These are phyloP conservation scores for Chytriomyces sp. DNA, from an alignment of 192 early-diverging fungal species.

Conservation along the genomic window DNA sequence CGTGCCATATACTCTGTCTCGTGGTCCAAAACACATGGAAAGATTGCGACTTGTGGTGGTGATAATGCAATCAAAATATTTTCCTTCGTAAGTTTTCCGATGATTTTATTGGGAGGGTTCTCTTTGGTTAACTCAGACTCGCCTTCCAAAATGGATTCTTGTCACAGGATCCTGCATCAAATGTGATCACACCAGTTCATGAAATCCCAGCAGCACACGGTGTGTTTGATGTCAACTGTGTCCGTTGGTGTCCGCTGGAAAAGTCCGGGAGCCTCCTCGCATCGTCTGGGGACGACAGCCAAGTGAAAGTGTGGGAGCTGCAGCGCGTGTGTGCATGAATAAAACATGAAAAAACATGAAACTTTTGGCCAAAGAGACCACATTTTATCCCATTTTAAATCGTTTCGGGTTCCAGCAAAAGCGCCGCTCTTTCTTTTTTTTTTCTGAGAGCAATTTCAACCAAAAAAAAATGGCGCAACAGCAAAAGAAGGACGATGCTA, in stretches of 20 bases:
- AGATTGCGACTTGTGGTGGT: slow-evolving; percentile 80
- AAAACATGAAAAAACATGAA: no score
- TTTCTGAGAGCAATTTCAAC: no score
- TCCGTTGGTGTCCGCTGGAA: slow-evolving; percentile 77
- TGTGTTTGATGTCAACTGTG: slow-evolving; percentile 87
- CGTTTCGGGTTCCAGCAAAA: no score
- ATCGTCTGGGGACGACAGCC: slow-evolving; percentile 90
- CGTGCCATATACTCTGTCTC: slow-evolving; percentile 92
- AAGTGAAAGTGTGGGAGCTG: slow-evolving; percentile 79
- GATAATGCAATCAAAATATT: slow-evolving; percentile 71
- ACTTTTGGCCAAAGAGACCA: no score
- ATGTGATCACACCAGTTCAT: not conserved
- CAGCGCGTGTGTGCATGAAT: not conserved
- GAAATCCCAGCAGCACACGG: slow-evolving; percentile 71
- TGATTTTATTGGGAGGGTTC: not conserved
- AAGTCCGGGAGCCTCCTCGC: slow-evolving; percentile 71
- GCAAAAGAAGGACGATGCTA: not conserved
- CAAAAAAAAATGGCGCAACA: no score
- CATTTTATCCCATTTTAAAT: no score
- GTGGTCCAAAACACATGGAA: slow-evolving; percentile 76
- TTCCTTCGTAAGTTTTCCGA: slow-evolving; percentile 25
- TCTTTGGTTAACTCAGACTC: not conserved
- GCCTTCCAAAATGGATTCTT: not conserved
- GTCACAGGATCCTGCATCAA: not conserved
- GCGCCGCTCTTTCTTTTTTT: no score